Percentiles rank a stretch among this genome's conserved stretches.
phyloP scores from a whole-genome alignment of 345 rosid species.

The Eucalyptus microcorys region DNA sequence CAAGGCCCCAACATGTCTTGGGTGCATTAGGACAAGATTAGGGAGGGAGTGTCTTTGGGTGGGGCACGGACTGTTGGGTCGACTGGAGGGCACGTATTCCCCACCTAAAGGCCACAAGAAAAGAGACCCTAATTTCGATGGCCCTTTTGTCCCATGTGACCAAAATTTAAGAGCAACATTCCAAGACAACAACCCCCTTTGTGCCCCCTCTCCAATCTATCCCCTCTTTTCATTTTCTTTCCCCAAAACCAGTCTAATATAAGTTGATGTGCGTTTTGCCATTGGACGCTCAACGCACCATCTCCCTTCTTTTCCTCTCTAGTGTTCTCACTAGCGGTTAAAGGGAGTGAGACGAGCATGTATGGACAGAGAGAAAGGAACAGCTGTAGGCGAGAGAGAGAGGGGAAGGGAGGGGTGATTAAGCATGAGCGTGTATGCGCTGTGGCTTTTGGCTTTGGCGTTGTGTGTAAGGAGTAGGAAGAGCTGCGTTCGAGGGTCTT shows the following conservation, averaged over 20 bases:
- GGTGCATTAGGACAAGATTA: slow-evolving; percentile 58
- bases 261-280: background rate
- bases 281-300: background rate
- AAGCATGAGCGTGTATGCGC: background rate
- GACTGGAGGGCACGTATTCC: slow-evolving; percentile 33
- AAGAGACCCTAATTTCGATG: slow-evolving; percentile 31
- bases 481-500: background rate
- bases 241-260: background rate
- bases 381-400: background rate
- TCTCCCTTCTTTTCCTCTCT: background rate
- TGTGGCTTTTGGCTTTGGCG: background rate
- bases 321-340: background rate
- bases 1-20: slow-evolving; percentile 51
- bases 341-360: background rate
- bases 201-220: background rate
- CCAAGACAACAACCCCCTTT: slow-evolving; percentile 35
- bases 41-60: slow-evolving; percentile 22
- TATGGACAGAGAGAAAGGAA: background rate
- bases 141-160: slow-evolving; percentile 81
- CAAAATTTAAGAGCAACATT: slow-evolving; percentile 58
- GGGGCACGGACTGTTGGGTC: slow-evolving; percentile 47
- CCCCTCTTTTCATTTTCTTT: background rate
- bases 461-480: background rate
- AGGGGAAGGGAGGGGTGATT: background rate
- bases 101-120: slow-evolving; percentile 29